Base-by-base conservation (phyloP, 2,329 filamentous ascomycete genomes). In the Apiospora phragmitis region DNA sequence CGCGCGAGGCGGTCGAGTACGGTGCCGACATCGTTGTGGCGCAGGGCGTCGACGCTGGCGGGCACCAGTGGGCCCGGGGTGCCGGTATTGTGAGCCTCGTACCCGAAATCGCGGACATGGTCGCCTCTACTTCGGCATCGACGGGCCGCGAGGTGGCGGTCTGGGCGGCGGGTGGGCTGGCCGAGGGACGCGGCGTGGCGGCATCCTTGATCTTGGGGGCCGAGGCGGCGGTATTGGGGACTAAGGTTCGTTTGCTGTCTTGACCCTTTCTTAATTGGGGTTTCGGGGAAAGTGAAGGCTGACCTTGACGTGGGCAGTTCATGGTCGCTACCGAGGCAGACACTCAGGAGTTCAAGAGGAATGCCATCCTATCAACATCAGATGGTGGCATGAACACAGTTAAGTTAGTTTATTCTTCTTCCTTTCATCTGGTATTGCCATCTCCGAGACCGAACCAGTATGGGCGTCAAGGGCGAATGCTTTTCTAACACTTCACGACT, bases 161-260 rank as follows among this genome's bases (percentile, higher is more conserved):
- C 3, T 76, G 87, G 47, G 86, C 85, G 0, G 84, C 86, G 24
- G 87, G 86, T 5, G 86, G 86, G 0, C 84, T 89, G 35, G 80
- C 81, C 0, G 87, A 89, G 70, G 86, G 86, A 0, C 79, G 86
- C 26, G 86, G 86, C 0, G 79, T 84, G 0, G 85, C 84, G 8
- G 86, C 87, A 0, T 84, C 85, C 1, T 77, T 89, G 16, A 78
- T 81, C 1, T 80, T 89, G 0, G 88, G 88, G 0, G 87, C 88
- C 0, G 77, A 81, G 0, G 91, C 88, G 0, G 83, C 86, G 0
- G 88, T 84, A 0, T 84, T 93, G 82, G 91, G 91, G 0, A 93
- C 91, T 0, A 84, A 90, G 9, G 1, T 84, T 90, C 8, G 9
- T 90, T 92, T 70, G 6, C 83, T 93, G 0, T 89, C 89, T 21